These are phyloP conservation scores for Fennellomyces sp. DNA, from an alignment of 371 early-diverging fungal species.

Conservation along the genomic window DNA sequence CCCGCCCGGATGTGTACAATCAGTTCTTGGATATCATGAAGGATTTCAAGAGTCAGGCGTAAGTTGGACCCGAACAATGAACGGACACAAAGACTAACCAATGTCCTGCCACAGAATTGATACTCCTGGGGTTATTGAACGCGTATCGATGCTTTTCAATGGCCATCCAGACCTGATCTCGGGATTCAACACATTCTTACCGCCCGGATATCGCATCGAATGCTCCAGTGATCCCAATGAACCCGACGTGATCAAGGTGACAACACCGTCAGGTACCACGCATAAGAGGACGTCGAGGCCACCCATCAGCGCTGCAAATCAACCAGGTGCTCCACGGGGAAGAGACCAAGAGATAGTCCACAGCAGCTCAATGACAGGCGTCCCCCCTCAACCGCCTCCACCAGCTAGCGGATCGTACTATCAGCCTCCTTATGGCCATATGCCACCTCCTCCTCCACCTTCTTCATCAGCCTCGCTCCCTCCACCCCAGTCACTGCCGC, in stretches of 20 bases:
- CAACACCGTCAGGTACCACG: slow-evolving; percentile 85
- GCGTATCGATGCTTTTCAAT: slow-evolving; percentile 93
- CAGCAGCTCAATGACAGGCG: slow-evolving; percentile 1
- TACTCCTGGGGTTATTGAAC: slow-evolving; percentile 98
- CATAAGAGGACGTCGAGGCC: slow-evolving; percentile 36
- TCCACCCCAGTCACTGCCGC: slow-evolving; percentile 6
- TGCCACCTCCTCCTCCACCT: slow-evolving; percentile 13
- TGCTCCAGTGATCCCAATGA: slow-evolving; percentile 78
- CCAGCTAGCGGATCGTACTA: slow-evolving; percentile 8
- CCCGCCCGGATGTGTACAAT: slow-evolving; percentile 96
- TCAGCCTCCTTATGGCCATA: slow-evolving; percentile 15
- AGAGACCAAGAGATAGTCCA: not conserved
- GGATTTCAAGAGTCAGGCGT: slow-evolving; percentile 98
- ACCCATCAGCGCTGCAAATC: not conserved
- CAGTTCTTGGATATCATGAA: slow-evolving; percentile 99
- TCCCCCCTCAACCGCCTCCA: slow-evolving; percentile 11
- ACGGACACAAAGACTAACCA: too few relatives aligned
- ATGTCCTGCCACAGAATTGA: too few relatives aligned
- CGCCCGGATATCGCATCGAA: slow-evolving; percentile 97
- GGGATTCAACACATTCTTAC: slow-evolving; percentile 99
- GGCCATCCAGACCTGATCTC: slow-evolving; percentile 92
- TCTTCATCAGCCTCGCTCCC: not conserved
- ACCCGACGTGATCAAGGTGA: slow-evolving; percentile 79
- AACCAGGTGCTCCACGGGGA: not conserved
- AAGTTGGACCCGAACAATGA: too few relatives aligned